Base-by-base conservation (phyloP, 495 filamentous ascomycete genomes). In the Aspergillus mulundensis region DNA sequence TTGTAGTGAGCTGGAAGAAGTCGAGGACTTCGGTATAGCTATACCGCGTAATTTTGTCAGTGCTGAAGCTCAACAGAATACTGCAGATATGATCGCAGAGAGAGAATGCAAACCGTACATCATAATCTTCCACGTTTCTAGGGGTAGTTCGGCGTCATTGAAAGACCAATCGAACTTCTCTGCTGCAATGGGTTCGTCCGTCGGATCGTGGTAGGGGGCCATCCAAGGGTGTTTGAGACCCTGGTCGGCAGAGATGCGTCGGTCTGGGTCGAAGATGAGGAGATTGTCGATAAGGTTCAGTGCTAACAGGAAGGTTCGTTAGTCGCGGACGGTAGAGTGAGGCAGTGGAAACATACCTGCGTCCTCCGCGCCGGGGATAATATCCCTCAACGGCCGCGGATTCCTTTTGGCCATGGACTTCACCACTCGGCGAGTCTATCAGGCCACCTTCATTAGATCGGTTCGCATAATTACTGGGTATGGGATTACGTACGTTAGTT, bases 141-240 rank as follows among this genome's bases (percentile, higher is more conserved):
- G 89, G 1, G 94, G 93, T 45, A 97, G 74, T 72, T 97, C 92
- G 24, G 91, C 92, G 68, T 98, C 91, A 70, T 96, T 97, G 76
- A 98, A 98, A 14, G 91, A 96, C 94, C 95, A 98, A 70, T 98
- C 94, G 67, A 98, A 98, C 74, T 92, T 95, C 76, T 95, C 90
- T 53, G 92, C 87, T 18, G 95, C 90, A 3, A 88, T 86, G 4
- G 94, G 94, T 74, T 98, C 94, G 65, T 98, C 94, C 10, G 86
- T 91, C 12, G 95, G 94, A 67, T 98, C 94, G 68, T 98, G 95
- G 75, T 98, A 98, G 11, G 93, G 92, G 15, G 91, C 79, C 44
- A 98, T 85, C 68, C 97, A 98, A 53, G 90, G 87, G 68, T 98
- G 91, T 28, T 87, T 85, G 20, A 98, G 80, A 25, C 86, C 90